Conservation (phyloP, 306 rosid genomes). For the Albizia julibrissin region DNA sequence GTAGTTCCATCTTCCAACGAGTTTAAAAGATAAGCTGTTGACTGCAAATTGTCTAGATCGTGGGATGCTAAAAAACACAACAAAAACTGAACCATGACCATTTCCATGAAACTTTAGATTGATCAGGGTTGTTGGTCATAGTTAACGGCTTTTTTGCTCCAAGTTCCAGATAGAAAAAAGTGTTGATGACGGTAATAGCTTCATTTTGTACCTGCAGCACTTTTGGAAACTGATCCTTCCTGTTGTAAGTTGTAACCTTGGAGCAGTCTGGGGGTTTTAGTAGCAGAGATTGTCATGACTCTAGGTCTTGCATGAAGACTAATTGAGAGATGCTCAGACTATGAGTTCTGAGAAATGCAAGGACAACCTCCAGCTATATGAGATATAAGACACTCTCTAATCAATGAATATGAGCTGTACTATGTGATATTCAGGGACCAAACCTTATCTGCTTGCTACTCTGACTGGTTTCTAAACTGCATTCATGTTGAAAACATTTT, state of each 20-base stretch:
- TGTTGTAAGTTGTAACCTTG: not conserved
- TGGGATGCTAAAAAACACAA: not conserved
- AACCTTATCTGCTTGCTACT: constrained; percentile 3
- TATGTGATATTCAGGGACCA: not conserved
- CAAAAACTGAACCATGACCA: not conserved
- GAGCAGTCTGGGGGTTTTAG: not conserved
- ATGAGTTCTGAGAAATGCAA: constrained; percentile 7
- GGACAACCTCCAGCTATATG: constrained; percentile 5
- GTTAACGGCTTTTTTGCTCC: not conserved
- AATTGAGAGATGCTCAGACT: not conserved
- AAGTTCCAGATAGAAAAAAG: not conserved
- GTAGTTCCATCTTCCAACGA: not conserved
- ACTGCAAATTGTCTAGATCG: not conserved
- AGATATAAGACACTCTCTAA: not conserved
- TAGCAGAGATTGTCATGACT: not conserved
- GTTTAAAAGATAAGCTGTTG: not conserved
- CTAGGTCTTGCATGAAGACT: not conserved
- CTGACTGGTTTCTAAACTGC: not conserved
- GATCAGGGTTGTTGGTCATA: not conserved
- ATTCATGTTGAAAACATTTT: not conserved
- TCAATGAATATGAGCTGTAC: constrained; percentile 13
- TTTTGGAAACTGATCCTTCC: not conserved
- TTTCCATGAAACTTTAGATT: not conserved
- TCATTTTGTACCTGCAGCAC: not conserved
- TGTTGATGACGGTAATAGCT: not conserved